Evolutionary conservation across 306 rosid genomes (phyloP).

Genomic region (cucumber (Cucumis sativus)): DNA sequence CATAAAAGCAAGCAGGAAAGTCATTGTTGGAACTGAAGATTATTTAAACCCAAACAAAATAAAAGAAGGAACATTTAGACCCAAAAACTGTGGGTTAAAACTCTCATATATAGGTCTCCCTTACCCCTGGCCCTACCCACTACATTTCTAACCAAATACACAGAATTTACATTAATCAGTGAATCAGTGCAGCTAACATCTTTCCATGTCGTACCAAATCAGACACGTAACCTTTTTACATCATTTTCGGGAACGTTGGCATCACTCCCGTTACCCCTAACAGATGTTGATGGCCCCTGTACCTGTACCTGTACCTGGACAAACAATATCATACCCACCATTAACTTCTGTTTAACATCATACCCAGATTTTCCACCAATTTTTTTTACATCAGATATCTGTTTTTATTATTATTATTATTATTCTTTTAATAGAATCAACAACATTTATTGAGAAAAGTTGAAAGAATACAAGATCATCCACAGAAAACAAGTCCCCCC

Average conservation of each 20-base stretch:
- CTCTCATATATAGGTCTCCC: neutral
- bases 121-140: neutral
- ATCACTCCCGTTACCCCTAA: constrained; percentile 42
- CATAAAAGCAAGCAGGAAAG: neutral
- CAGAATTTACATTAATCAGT: neutral
- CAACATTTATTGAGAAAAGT: too few species aligned
- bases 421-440: too few species aligned
- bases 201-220: neutral
- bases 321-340: constrained; percentile 11
- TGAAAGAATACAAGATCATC: too few species aligned
- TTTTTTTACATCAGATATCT: too few species aligned
- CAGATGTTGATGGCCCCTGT: constrained; percentile 34
- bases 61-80: neutral
- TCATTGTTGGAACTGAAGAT: neutral
- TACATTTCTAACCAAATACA: neutral
- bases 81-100: neutral
- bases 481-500: too few species aligned
- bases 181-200: neutral
- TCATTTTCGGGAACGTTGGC: constrained; percentile 64
- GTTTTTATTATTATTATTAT: too few species aligned
- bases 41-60: neutral
- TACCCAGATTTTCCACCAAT: neutral
- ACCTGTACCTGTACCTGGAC: constrained; percentile 66
- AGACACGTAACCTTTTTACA: constrained; percentile 42
- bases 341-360: neutral